Base-by-base conservation (phyloP, 129 eudicot species). In the Heracleum sosnowskyi region DNA sequence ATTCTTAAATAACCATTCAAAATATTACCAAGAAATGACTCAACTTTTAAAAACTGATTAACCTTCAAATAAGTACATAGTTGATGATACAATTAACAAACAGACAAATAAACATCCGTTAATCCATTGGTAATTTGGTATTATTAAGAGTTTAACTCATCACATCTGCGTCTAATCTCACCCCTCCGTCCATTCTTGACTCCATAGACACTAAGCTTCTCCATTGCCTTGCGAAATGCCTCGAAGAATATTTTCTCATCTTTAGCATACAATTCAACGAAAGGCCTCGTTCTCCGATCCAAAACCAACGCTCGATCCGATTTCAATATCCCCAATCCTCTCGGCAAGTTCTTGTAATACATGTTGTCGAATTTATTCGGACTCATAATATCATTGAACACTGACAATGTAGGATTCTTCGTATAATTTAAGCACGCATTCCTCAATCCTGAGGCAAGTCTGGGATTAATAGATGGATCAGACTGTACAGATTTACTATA, bases 151-250 rank as follows among this genome's bases (percentile, higher is more conserved):
- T 88, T 88, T 74, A 92, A 88, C 0, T 88, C 91, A 83, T 92
- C 93, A 75, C 97, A 92, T 82, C 96, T 84, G 80, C 92, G 98
- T 87, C 98, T 79, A 76, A 93, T 82, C 85, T 93, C 88, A 11
- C 98, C 98, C 33, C 66, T 45, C 75, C 85, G 66, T 13, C 93
- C 93, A 44, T 69, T 87, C 81, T 93, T 92, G 28, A 92, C 93
- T 1, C 92, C 92, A 24, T 79, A 75, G 5, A 85, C 75, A 44
- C 98, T 86, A 22, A 92, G 82, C 88, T 92, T 92, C 88, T 88
- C 88, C 93, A 90, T 92, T 36, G 93, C 98, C 22, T 77, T 76
- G 9, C 81, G 79, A 79, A 92, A 92, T 46, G 89, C 96, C 44
- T 76, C 46, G 68, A 90, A 92, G 75, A 92, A 88, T 1, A 74